phyloP scores from a whole-genome alignment of 2,329 filamentous ascomycete genomes.

The Claviceps monticola region DNA sequence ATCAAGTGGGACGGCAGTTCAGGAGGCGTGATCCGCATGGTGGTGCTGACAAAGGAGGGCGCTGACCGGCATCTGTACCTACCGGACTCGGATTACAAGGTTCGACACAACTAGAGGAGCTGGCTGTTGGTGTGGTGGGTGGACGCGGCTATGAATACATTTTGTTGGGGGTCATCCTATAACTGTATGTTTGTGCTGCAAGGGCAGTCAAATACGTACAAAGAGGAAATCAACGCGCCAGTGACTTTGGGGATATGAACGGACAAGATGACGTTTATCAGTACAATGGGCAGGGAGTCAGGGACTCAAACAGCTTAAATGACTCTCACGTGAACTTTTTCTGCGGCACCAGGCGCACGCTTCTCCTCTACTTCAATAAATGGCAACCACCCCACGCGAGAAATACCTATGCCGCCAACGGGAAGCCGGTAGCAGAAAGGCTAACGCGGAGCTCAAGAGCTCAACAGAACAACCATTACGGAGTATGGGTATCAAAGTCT shows the following conservation, averaged over 20 bases:
- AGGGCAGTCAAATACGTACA: neutral
- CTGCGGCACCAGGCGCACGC: no score
- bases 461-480: no score
- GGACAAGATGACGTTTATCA: no score
- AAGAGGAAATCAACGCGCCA: neutral
- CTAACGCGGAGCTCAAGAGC: no score
- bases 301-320: no score
- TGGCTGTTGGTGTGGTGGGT: constrained; percentile 7
- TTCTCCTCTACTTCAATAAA: no score
- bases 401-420: no score
- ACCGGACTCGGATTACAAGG: constrained; percentile 78
- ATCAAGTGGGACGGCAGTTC: constrained; percentile 99
- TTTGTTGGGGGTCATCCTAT: neutral
- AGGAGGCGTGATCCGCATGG: constrained; percentile 94
- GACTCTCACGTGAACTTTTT: no score
- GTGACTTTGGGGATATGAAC: neutral
- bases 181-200: neutral
- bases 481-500: no score
- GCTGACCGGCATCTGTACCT: constrained; percentile 91
- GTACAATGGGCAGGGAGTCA: no score
- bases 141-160: neutral
- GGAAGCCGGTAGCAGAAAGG: no score
- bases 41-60: constrained; percentile 81
- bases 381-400: no score
- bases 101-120: constrained; percentile 44